Conservation (phyloP, 2,329 filamentous ascomycete genomes). For the Elsinoe perseae region DNA sequence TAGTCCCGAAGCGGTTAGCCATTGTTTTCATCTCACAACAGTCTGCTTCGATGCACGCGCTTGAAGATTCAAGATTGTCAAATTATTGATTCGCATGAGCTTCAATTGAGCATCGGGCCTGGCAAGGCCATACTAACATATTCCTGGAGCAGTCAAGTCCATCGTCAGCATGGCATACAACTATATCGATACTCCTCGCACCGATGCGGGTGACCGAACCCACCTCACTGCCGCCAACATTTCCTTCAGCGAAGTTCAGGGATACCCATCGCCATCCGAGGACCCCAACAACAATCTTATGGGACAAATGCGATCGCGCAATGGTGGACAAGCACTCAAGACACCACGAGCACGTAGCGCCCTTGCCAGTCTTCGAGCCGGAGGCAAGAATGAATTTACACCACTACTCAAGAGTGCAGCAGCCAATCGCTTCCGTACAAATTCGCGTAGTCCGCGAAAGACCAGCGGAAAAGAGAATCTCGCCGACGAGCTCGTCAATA, state of each 20-base stretch:
- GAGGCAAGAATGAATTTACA: constrained; percentile 70
- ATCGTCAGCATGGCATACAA: constrained; percentile 35
- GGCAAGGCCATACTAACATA: constrained; percentile 10
- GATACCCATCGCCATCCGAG: constrained; percentile 74
- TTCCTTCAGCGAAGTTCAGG: constrained; percentile 79
- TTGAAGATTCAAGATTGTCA: constrained; percentile 13
- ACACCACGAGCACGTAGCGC: constrained; percentile 70
- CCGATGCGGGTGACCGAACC: constrained; percentile 75
- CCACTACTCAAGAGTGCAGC: constrained; percentile 80
- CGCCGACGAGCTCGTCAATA: constrained; percentile 19
- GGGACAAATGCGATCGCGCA: constrained; percentile 62
- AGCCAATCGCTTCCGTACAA: constrained; percentile 52
- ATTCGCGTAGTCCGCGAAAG: constrained; percentile 15
- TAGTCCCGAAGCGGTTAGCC: neutral
- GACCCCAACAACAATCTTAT: constrained; percentile 61
- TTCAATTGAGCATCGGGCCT: neutral
- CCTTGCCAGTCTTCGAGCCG: constrained; percentile 57
- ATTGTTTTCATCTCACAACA: constrained; percentile 11
- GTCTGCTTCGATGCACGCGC: neutral
- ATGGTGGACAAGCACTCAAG: constrained; percentile 49
- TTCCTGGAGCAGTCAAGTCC: neutral
- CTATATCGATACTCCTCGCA: constrained; percentile 75
- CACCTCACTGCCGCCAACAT: constrained; percentile 56
- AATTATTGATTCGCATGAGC: constrained; percentile 12
- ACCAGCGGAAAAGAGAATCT: constrained; percentile 21